These are phyloP conservation scores for Erigeron canadensis DNA, from an alignment of 129 eudicot genomes.

Conservation along the genomic window DNA sequence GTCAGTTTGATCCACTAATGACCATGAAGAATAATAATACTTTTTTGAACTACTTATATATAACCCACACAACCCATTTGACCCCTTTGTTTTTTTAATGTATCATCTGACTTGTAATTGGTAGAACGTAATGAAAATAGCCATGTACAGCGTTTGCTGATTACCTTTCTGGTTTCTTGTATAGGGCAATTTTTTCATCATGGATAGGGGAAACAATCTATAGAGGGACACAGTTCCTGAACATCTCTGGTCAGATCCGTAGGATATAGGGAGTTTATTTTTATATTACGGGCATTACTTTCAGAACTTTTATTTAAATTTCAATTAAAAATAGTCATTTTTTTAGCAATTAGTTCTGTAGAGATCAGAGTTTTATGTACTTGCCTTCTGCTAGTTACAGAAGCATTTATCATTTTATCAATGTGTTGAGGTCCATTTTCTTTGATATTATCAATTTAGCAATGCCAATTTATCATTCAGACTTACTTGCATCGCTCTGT, in stretches of 20 bases:
- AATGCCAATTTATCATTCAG: neutral
- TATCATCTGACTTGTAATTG: neutral
- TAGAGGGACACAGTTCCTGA: slow-evolving; percentile 19
- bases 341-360: slow-evolving; percentile 17
- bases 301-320: slow-evolving; percentile 11
- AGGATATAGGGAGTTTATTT: slow-evolving; percentile 6
- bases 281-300: neutral
- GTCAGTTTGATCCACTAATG: too few species aligned
- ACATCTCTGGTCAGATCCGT: slow-evolving; percentile 17
- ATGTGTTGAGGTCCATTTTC: neutral
- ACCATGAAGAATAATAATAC: neutral
- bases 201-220: slow-evolving; percentile 23
- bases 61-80: neutral
- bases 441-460: neutral
- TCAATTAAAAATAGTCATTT: slow-evolving; percentile 16
- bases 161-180: slow-evolving; percentile 31
- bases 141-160: slow-evolving; percentile 15
- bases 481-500: too few species aligned
- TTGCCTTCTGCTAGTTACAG: slow-evolving; percentile 19
- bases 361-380: slow-evolving; percentile 26
- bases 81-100: neutral
- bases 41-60: neutral
- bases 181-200: slow-evolving; percentile 39
- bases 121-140: neutral
- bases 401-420: slow-evolving; percentile 15